Evolutionary conservation across 2,329 filamentous ascomycete genomes (phyloP).

Genomic region (Cladosporium sp.): DNA sequence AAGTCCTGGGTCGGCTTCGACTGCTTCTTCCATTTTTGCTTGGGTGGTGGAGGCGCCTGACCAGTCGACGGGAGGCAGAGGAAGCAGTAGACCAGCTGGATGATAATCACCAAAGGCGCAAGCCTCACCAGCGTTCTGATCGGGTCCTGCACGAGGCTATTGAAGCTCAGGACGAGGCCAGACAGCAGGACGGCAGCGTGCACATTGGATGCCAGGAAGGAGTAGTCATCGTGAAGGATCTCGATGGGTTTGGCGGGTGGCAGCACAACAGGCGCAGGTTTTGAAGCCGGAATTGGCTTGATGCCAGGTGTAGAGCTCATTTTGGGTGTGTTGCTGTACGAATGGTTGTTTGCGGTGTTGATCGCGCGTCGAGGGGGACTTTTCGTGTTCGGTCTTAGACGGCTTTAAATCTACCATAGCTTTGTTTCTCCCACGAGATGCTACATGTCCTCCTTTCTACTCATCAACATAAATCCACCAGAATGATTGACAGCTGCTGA

Average conservation of each 20-base stretch:
- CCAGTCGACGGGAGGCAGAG: slow-evolving; percentile 61
- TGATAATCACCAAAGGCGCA: slow-evolving; percentile 62
- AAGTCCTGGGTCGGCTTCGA: slow-evolving; percentile 56
- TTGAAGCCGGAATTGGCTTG: slow-evolving; percentile 22
- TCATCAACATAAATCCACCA: background rate
- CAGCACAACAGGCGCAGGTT: slow-evolving; percentile 22
- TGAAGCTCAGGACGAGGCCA: slow-evolving; percentile 65
- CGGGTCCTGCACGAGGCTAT: slow-evolving; percentile 69
- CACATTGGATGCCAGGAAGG: slow-evolving; percentile 58
- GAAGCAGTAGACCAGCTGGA: slow-evolving; percentile 65
- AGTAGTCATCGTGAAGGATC: slow-evolving; percentile 32
- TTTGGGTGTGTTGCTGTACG: slow-evolving; percentile 1
- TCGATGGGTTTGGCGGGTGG: slow-evolving; percentile 33
- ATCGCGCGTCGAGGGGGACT: slow-evolving; percentile 12
- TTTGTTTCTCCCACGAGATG: background rate
- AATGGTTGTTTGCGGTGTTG: slow-evolving; percentile 1
- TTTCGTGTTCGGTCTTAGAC: slow-evolving; percentile 4
- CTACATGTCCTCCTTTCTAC: background rate
- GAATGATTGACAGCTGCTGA: background rate
- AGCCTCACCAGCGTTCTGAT: slow-evolving; percentile 62
- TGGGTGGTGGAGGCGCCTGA: slow-evolving; percentile 36
- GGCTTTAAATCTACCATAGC: background rate
- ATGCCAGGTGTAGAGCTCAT: slow-evolving; percentile 25
- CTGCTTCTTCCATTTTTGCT: slow-evolving; percentile 53
- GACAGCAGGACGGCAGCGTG: slow-evolving; percentile 70